Percentiles rank a stretch among this genome's conserved stretches.
phyloP scores from a whole-genome alignment of 192 early-diverging fungal genomes.

The Allomyces macrogynus region DNA sequence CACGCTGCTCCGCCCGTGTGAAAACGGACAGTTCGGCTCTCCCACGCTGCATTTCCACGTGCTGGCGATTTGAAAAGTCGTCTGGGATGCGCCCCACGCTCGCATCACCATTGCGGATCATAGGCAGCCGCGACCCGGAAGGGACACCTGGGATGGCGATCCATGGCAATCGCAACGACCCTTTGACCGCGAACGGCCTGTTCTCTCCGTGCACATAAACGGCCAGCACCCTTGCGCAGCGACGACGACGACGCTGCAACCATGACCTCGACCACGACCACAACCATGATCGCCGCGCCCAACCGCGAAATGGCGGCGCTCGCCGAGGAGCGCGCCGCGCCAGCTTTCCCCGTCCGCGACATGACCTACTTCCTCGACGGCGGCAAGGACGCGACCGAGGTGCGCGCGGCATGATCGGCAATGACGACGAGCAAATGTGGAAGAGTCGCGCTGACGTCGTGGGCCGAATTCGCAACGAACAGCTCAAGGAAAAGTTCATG shows the following conservation, averaged over 20 bases:
- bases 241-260: too few species aligned
- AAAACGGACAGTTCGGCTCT: too few species aligned
- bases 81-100: neutral
- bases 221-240: too few species aligned
- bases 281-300: neutral
- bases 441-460: neutral
- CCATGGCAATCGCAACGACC: too few species aligned
- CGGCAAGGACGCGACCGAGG: constrained; percentile 32
- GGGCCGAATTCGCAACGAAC: constrained; percentile 7
- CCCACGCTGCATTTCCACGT: neutral
- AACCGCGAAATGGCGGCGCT: constrained; percentile 23
- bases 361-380: constrained; percentile 73
- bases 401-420: constrained; percentile 2
- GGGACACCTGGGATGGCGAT: too few species aligned
- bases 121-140: constrained; percentile 1
- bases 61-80: neutral
- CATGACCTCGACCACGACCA: too few species aligned
- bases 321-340: constrained; percentile 48
- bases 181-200: too few species aligned
- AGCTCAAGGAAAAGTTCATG: constrained; percentile 62
- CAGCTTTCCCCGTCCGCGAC: constrained; percentile 53
- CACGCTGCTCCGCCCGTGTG: too few species aligned
- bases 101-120: constrained; percentile 4
- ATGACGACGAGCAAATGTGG: too few species aligned
- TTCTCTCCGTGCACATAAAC: too few species aligned